Evolutionary conservation across 176 grass and related monocot species (phyloP).

Genomic region (Bonia amplexicaulis): DNA sequence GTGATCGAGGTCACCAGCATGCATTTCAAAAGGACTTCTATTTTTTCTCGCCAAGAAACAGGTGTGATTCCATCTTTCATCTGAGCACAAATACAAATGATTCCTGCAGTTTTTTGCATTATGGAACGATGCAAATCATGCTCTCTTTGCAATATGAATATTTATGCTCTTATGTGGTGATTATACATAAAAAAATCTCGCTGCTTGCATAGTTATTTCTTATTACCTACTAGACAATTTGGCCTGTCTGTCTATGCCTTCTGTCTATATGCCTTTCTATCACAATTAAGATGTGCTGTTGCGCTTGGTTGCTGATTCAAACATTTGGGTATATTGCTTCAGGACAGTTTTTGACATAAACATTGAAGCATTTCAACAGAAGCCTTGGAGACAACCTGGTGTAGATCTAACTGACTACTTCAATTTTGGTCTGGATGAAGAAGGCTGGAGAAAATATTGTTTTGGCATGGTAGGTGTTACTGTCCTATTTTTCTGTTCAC

Average conservation of each 20-base stretch:
- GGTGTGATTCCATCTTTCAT: constrained; percentile 29
- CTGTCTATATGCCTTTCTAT: neutral
- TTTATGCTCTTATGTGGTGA: neutral
- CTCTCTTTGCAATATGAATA: neutral
- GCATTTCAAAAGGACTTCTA: constrained; percentile 39
- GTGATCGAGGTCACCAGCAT: constrained; percentile 23
- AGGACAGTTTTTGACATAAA: constrained; percentile 46
- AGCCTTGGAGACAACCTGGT: constrained; percentile 68
- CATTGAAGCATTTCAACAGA: constrained; percentile 70
- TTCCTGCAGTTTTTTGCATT: neutral
- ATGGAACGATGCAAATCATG: neutral
- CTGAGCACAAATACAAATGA: neutral
- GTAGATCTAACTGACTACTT: constrained; percentile 66
- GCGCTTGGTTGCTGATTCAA: constrained; percentile 12
- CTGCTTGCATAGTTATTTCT: neutral
- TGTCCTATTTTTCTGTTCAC: neutral
- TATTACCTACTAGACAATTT: neutral
- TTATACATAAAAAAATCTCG: neutral
- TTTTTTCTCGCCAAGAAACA: constrained; percentile 72
- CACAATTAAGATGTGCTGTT: neutral
- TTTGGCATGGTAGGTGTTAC: constrained; percentile 43
- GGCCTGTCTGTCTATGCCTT: neutral
- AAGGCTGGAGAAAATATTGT: constrained; percentile 83
- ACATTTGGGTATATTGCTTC: constrained; percentile 10
- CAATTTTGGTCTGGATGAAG: constrained; percentile 75